Conservation (phyloP, 202 grass and related monocot species). For the Hordeum pubiflorum region DNA sequence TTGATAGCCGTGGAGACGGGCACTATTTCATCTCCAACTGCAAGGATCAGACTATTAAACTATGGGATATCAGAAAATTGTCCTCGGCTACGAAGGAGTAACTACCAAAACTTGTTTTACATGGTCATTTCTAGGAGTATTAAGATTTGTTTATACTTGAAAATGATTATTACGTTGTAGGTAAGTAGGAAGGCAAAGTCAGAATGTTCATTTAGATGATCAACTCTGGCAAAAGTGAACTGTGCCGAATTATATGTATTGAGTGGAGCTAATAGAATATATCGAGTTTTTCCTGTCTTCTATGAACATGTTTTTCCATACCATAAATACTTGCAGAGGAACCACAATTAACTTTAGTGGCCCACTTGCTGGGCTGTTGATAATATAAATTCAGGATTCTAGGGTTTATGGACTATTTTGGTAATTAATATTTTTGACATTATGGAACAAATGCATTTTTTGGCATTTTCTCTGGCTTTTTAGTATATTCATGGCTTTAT, state of each 20-base stretch:
- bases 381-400: neutral
- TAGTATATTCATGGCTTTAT: neutral
- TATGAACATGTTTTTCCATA: neutral
- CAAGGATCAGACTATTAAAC: constrained; percentile 92
- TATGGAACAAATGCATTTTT: neutral
- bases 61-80: constrained; percentile 95
- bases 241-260: neutral
- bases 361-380: neutral
- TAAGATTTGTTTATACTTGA: constrained; percentile 10
- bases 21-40: constrained; percentile 89
- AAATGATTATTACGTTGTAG: neutral
- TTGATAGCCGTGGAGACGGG: constrained; percentile 82
- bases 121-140: constrained; percentile 14
- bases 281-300: neutral
- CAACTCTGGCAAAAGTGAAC: neutral
- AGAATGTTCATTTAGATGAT: neutral
- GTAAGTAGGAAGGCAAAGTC: neutral
- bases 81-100: constrained; percentile 36
- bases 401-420: neutral
- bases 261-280: neutral
- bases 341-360: neutral
- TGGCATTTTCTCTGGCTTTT: neutral
- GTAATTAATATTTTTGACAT: neutral
- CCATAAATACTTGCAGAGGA: neutral
- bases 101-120: constrained; percentile 10